Evolutionary conservation across 73 alveolate genomes (phyloP).

Genomic region (Uronychia binucleata): DNA sequence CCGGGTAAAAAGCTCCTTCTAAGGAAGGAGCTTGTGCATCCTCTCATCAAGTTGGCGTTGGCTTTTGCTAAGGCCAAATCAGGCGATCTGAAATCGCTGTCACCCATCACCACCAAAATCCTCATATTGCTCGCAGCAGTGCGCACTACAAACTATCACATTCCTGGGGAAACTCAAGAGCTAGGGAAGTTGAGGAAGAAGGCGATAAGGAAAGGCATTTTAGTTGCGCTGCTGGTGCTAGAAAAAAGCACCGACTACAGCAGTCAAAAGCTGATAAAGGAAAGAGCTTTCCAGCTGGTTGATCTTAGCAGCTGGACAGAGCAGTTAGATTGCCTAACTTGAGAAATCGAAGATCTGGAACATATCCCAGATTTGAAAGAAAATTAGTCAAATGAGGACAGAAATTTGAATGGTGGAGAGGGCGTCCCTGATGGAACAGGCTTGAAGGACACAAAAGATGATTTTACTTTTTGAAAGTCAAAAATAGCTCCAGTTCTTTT

Average conservation of each 20-base stretch:
- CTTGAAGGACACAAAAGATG: too few relatives aligned
- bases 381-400: too few relatives aligned
- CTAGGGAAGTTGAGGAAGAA: constrained; percentile 23
- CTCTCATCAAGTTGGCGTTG: not conserved
- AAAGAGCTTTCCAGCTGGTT: constrained; percentile 21
- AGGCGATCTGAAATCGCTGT: constrained; percentile 13
- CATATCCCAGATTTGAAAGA: too few relatives aligned
- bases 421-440: too few relatives aligned
- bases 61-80: not conserved
- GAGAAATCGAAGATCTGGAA: too few relatives aligned
- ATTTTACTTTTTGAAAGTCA: too few relatives aligned
- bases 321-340: too few relatives aligned
- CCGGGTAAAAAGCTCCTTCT: not conserved
- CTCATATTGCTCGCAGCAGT: too few relatives aligned
- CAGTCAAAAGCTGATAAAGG: constrained; percentile 5
- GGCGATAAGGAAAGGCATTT: constrained; percentile 29
- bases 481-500: too few relatives aligned
- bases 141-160: constrained; percentile 25
- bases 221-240: constrained; percentile 4
- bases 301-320: constrained; percentile 21
- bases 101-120: too few relatives aligned
- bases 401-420: too few relatives aligned
- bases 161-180: constrained; percentile 45
- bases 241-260: not conserved
- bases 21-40: not conserved